Percentiles rank a stretch among this genome's conserved stretches.
These are phyloP conservation scores for Torulaspora globosa DNA, from an alignment of 1,139 yeast genomes.

Conservation along the genomic window DNA sequence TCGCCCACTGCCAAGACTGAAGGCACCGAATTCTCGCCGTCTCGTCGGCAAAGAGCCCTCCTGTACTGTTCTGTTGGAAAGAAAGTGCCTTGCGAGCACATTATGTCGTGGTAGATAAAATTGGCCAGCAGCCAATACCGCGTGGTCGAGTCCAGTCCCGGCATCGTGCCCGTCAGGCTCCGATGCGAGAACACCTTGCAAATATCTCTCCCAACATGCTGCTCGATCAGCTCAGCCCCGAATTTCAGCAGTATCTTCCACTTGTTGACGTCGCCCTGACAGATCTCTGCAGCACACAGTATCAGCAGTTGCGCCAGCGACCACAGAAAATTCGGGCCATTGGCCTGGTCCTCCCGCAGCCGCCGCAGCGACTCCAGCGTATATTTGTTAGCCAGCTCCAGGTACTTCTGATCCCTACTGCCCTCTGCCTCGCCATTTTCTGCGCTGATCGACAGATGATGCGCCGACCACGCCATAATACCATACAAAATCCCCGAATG, in stretches of 20 bases:
- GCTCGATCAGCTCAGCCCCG: constrained; percentile 55
- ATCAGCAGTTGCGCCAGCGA: constrained; percentile 59
- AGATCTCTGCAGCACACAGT: constrained; percentile 67
- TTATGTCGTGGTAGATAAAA: constrained; percentile 76
- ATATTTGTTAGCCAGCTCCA: constrained; percentile 29
- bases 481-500: constrained; percentile 67
- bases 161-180: constrained; percentile 49
- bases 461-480: constrained; percentile 72
- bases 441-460: constrained; percentile 22
- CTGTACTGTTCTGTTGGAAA: constrained; percentile 58
- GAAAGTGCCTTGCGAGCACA: constrained; percentile 57
- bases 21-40: constrained; percentile 14
- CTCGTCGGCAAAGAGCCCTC: constrained; percentile 42
- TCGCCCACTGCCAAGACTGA: constrained; percentile 8
- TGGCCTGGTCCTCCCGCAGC: constrained; percentile 12
- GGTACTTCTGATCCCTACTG: constrained; percentile 41
- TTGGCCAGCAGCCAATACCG: constrained; percentile 72
- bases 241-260: constrained; percentile 62
- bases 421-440: constrained; percentile 44
- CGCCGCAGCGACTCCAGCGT: constrained; percentile 20
- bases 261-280: constrained; percentile 67
- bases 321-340: constrained; percentile 14
- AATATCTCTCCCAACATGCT: constrained; percentile 52
- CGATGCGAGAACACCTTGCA: constrained; percentile 34
- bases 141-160: constrained; percentile 16